A percentile compares a stretch with the other conserved stretches of the same genome.
phyloP scores from a whole-genome alignment of 768 basidiomycete species.

The Crassisporium funariophilum region DNA sequence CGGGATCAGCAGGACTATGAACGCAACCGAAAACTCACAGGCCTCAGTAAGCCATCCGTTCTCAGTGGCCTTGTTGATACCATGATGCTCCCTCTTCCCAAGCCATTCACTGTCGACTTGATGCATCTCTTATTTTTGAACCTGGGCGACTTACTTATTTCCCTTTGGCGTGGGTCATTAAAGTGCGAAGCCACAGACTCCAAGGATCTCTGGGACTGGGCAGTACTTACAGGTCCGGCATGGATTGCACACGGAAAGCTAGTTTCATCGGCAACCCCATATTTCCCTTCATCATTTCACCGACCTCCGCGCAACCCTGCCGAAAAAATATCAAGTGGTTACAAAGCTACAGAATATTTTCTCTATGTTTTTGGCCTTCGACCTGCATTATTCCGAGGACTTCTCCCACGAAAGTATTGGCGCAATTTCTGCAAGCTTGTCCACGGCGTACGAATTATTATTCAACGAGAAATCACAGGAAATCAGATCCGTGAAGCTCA shows the following conservation, averaged over 20 bases:
- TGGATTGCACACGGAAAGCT: conserved; percentile 37
- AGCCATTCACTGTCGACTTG: too few species aligned
- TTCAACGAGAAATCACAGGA: conserved; percentile 19
- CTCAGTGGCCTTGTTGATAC: too few species aligned
- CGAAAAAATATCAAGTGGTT: conserved; percentile 33
- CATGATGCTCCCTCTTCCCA: too few species aligned
- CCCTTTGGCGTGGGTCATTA: conserved; percentile 33
- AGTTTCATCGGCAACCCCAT: conserved; percentile 31
- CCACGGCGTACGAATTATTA: conserved; percentile 21
- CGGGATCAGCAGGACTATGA: too few species aligned
- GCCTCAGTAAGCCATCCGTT: too few species aligned
- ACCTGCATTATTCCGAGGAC: conserved; percentile 24
- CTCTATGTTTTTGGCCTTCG: conserved; percentile 29
- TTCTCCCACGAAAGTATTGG: conserved; percentile 28
- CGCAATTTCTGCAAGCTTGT: too few species aligned
- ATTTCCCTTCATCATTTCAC: conserved; percentile 43
- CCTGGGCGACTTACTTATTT: conserved; percentile 35
- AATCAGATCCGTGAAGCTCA: conserved; percentile 18
- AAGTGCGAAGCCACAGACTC: conserved; percentile 18
- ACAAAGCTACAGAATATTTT: conserved; percentile 30
- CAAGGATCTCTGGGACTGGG: conserved; percentile 29
- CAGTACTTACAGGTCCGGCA: conserved; percentile 21
- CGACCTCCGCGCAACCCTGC: conserved; percentile 42
- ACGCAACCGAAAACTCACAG: too few species aligned
- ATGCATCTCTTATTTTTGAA: conserved; percentile 44